Base-by-base conservation (phyloP, 2,329 filamentous ascomycete genomes). In the Beauveria asiatica region DNA sequence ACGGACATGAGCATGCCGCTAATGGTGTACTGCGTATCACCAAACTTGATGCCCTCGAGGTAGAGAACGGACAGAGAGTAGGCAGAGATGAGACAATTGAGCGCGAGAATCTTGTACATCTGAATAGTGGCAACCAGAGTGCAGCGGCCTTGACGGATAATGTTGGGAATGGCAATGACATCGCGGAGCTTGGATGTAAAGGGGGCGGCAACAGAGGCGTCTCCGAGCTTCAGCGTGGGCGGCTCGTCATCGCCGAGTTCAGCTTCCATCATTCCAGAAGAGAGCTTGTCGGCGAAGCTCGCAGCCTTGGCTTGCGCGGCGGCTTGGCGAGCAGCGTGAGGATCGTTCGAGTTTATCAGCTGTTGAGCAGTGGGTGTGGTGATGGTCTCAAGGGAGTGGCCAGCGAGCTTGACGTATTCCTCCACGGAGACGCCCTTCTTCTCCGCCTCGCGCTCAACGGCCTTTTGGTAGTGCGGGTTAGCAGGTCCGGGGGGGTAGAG, bases 1-100 rank as follows among this genome's bases (percentile, higher is more conserved):
- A 99, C 94, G 68, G 92, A 97, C 94, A 99, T 97, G 73, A 99
- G 87, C 90, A 99, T 97, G 67, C 94, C 94, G 67, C 92, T 97
- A 69, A 99, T 97, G 17, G 94, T 99, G 66, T 97, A 94, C 76
- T 99, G 94, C 4, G 92, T 92, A 72, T 99, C 94, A 60, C 94
- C 92, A 71, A 99, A 99, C 78, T 99, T 99, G 81, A 99, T 99
- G 64, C 94, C 94, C 69, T 97, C 93, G 1, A 99, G 84, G 70
- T 99, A 99, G 61, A 99, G 81, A 19, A 99, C 94, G 73, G 90
- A 95, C 71, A 99, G 77, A 74, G 91, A 96, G 84, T 99, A 99
- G 42, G 94, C 94, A 67, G 90, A 96, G 72, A 99, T 99, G 67
- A 99, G 80, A 73, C 94, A 99, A 80, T 99, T 99, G 62, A 99